Base-by-base conservation (phyloP, 441 rosid species). In the Pelargonium cotyledonis region DNA sequence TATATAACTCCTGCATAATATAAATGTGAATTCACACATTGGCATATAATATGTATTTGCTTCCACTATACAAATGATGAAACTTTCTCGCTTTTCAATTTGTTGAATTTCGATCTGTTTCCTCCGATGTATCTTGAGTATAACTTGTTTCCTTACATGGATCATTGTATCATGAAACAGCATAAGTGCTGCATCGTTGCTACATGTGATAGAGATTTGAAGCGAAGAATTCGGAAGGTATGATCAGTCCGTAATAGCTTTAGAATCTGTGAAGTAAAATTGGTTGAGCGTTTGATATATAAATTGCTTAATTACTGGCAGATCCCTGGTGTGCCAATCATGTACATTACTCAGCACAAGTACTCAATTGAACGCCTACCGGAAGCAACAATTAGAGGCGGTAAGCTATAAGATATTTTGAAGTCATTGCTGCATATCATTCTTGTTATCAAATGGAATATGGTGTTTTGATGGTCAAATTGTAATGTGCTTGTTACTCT, bases 141-240 rank as follows among this genome's bases (percentile, higher is more conserved):
- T 31, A 31, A 31, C 4, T 31, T 31, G 38, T 31, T 31, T 31
- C 38, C 68, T 71, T 68, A 26, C 70, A 15, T 31, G 19, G 15
- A 3, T n/a, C 44, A 14, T 63, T 64, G 68, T 44, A 6, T 51
- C 19, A 64, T 75, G 38, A 51, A 81, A 77, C 89, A 95, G 98
- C 96, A 92, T 71, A 92, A 92, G 72, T 95, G 99, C 80, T 95
- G 83, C 84, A 88, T 92, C n/a, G 97, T 95, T 77, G 98, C 96
- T 41, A 92, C 99, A 3, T 90, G 98, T 71, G 99, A 95, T 92
- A 85, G 95, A 76, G 99, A 95, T 72, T 78, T 92, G 74, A 92
- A 95, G 84, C 83, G 97, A 67, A 92, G 98, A 72, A 90, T 92
- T 67, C 95, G 99, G 47, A 95, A 95, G 98, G 98, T 92, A 79